Evolutionary conservation across 495 filamentous ascomycete species (phyloP), one percentile per base, ranked within the genome.

Genomic region (Podospora conica): DNA sequence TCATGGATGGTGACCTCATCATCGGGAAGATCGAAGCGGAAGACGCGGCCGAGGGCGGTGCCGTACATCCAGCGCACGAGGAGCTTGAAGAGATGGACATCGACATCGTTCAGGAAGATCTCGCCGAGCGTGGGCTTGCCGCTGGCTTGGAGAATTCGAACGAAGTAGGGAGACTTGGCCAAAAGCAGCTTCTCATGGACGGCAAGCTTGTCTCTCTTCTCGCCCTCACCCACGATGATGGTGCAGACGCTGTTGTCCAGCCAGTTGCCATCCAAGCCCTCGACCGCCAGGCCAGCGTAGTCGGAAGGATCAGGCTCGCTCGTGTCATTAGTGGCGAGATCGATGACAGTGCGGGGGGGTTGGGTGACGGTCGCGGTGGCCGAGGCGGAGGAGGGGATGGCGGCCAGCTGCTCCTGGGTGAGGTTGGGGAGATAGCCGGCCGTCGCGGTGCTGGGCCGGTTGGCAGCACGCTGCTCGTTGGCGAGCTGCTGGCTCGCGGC

Each of bases 1-100:
- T 76, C 74, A 1, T 71, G 60, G 12, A 76, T 64, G 4, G 66
- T 69, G 8, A 58, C 53, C 2, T 63, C 27, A 6, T 22, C 63
- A 8, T 73, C 69, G 0, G 74, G 74, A n/a, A 28, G 28, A 54
- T 48, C 9, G 55, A 69, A 72, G 12, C 60, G 60, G 21, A 71
- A 73, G n/a, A 68, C 53, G 27, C 55, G 65, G 11, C 60, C 66
- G 7, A 68, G 62, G 25, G 73, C 64, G 6, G 71, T 74, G 61
- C 70, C 70, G 63, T 75, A 75, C 3, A 75, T 62, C 73, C 73
- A 75, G 63, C 66, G 68, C 27, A 75, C 56, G 10, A 75, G 56
- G 22, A 74, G 58, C 11, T 58, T 65, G 53, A 75, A 75, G 1
- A 72, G 64, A 22, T 68, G 69, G 23, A 70, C 69, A 11, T 71